Conservation (phyloP, 345 rosid genomes). For the Mangifera indica region DNA sequence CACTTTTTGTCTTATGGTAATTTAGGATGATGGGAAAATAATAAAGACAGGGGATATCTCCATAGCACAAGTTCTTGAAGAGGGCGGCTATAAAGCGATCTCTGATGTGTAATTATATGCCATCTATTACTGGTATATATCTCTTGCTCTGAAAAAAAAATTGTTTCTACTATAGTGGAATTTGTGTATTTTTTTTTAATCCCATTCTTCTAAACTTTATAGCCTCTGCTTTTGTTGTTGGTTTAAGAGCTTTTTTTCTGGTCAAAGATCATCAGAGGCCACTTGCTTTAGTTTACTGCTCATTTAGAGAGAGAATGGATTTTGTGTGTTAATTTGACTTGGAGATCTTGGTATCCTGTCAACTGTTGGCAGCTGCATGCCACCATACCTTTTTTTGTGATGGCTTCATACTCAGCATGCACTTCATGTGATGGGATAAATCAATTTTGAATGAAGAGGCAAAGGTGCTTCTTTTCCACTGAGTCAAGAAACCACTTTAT, state of each 20-base stretch:
- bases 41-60: constrained; percentile 81
- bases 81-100: constrained; percentile 81
- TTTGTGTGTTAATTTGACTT: neutral
- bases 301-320: neutral
- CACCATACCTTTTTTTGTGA: neutral
- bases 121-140: constrained; percentile 5
- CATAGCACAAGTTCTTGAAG: constrained; percentile 68
- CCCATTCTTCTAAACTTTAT: neutral
- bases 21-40: constrained; percentile 83
- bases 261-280: neutral
- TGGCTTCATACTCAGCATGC: neutral
- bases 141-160: neutral
- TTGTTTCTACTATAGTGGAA: neutral
- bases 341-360: neutral
- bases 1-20: constrained; percentile 18
- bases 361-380: neutral
- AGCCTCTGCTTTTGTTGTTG: neutral
- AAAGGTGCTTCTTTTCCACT: neutral
- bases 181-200: neutral
- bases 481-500: neutral
- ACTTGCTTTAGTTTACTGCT: neutral
- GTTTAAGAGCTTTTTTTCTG: neutral
- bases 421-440: neutral
- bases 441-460: neutral
- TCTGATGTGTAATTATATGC: constrained; percentile 32